These are phyloP conservation scores for Acanthamoeba quina DNA, from an alignment of 208 protist species.

Conservation along the genomic window DNA sequence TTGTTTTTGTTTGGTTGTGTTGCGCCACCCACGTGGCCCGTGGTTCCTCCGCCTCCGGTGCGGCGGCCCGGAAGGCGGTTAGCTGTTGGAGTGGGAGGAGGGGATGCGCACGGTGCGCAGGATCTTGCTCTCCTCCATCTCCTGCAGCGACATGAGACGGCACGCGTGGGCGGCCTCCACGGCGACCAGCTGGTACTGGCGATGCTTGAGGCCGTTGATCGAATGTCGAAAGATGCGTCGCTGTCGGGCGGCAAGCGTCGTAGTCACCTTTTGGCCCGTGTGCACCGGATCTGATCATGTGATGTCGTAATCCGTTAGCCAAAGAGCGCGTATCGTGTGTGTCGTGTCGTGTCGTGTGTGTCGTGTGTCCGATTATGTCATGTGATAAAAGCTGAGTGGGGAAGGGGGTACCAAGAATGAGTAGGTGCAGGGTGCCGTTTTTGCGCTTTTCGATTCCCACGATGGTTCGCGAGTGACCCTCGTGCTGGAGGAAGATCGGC, in stretches of 20 bases:
- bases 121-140: conserved; percentile 69
- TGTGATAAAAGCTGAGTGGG: background rate
- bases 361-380: too few relatives aligned
- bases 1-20: too few relatives aligned
- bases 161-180: conserved; percentile 59
- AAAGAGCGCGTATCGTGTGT: background rate
- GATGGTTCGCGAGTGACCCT: conserved; percentile 73
- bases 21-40: too few relatives aligned
- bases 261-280: conserved; percentile 14
- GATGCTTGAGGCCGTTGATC: conserved; percentile 42
- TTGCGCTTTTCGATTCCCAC: conserved; percentile 74
- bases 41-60: too few relatives aligned
- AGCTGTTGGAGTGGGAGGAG: background rate
- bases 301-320: background rate
- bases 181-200: conserved; percentile 71
- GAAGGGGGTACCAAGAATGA: conserved; percentile 45
- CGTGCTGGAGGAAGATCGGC: conserved; percentile 69
- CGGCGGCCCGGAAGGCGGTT: too few relatives aligned
- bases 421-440: conserved; percentile 57
- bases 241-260: background rate
- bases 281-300: conserved; percentile 43
- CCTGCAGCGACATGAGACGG: conserved; percentile 36
- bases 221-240: conserved; percentile 61
- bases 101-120: conserved; percentile 57
- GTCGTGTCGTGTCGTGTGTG: background rate